phyloP scores from a whole-genome alignment of 2,329 filamentous ascomycete species.

The Lojkania enalia region DNA sequence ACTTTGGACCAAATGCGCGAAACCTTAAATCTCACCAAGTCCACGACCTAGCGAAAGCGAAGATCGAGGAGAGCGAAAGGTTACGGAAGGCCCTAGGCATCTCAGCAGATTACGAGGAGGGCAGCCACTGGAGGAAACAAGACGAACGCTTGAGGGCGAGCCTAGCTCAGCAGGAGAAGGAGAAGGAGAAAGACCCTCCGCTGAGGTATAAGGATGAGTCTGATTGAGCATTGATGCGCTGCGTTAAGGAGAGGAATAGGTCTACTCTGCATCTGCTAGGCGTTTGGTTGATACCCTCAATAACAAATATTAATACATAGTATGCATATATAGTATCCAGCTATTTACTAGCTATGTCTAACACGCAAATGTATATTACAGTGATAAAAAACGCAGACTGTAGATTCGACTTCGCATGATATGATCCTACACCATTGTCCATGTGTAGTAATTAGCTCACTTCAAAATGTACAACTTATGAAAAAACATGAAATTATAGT shows the following conservation, averaged over 20 bases:
- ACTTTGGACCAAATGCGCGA: slow-evolving; percentile 47
- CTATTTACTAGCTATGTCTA: no score
- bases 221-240: background rate
- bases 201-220: slow-evolving; percentile 29
- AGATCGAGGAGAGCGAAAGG: slow-evolving; percentile 92
- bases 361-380: no score
- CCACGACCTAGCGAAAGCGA: slow-evolving; percentile 93
- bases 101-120: slow-evolving; percentile 81
- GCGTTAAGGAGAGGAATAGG: background rate
- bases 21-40: slow-evolving; percentile 89
- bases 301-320: no score
- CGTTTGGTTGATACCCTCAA: slow-evolving; percentile 2
- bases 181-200: slow-evolving; percentile 36
- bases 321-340: no score
- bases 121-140: slow-evolving; percentile 81
- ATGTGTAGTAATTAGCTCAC: no score
- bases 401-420: no score
- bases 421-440: no score
- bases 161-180: slow-evolving; percentile 45
- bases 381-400: no score
- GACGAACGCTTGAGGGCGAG: slow-evolving; percentile 66
- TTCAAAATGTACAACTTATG: no score
- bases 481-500: no score
- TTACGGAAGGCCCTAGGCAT: slow-evolving; percentile 86
- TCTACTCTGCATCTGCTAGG: background rate